Conservation (phyloP, 805 yeast species). For the Candida rishiriensis region DNA sequence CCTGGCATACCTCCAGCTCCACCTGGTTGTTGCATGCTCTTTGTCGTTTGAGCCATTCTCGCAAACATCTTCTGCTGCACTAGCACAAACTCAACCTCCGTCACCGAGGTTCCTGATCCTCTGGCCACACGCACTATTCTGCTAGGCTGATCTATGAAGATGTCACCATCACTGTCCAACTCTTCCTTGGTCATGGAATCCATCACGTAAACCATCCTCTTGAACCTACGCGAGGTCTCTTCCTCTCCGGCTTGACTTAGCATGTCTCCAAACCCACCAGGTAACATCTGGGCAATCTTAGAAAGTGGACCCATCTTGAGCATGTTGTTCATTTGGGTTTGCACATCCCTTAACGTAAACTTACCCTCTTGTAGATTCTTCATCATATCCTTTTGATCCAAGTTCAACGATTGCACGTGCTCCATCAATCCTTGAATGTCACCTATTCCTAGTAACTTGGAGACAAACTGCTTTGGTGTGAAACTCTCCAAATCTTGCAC, state of each 20-base stretch:
- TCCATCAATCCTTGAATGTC: conserved; percentile 92
- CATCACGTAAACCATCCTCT: conserved; percentile 84
- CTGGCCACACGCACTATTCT: conserved; percentile 87
- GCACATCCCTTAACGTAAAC: conserved; percentile 85
- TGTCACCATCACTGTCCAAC: conserved; percentile 81
- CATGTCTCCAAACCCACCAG: conserved; percentile 80
- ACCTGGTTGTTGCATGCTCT: conserved; percentile 42
- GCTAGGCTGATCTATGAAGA: conserved; percentile 75
- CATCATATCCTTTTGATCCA: conserved; percentile 85
- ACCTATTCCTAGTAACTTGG: conserved; percentile 92
- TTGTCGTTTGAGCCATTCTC: conserved; percentile 76
- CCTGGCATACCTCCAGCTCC: conserved; percentile 51
- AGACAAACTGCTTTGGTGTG: conserved; percentile 82
- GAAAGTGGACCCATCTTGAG: conserved; percentile 96
- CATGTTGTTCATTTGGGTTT: conserved; percentile 91
- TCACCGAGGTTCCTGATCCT: conserved; percentile 89
- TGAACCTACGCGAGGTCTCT: conserved; percentile 79
- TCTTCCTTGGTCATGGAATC: conserved; percentile 95
- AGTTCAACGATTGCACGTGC: conserved; percentile 81
- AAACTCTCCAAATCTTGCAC: conserved; percentile 88
- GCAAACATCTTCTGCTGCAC: conserved; percentile 94
- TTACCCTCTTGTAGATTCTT: conserved; percentile 94
- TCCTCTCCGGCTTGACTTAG: conserved; percentile 88
- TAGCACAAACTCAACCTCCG: conserved; percentile 89
- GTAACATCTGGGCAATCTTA: conserved; percentile 92